Percentiles rank a stretch among this genome's conserved stretches.
Evolutionary conservation across 768 basidiomycete genomes (phyloP).

Genomic region (Phanerodontia chrysosporium): DNA sequence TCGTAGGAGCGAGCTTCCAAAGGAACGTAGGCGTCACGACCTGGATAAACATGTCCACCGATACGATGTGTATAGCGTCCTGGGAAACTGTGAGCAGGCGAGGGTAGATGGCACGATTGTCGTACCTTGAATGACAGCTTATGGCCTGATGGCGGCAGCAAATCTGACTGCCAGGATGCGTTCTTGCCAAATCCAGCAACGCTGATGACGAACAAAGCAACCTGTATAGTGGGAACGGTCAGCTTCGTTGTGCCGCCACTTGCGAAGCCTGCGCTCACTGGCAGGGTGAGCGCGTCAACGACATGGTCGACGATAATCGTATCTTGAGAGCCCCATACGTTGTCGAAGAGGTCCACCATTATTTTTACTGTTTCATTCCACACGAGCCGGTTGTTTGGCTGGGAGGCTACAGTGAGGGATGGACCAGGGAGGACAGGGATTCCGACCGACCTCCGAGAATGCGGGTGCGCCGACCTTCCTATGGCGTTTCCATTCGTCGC

Average conservation of each 20-base stretch:
- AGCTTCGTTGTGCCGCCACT: neutral
- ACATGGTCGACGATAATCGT: slow-evolving; percentile 41
- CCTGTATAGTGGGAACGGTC: slow-evolving; percentile 28
- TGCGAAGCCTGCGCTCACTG: too few species aligned
- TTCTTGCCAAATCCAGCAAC: slow-evolving; percentile 52
- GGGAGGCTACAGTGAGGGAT: neutral
- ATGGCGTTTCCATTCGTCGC: slow-evolving; percentile 62
- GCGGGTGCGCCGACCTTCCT: slow-evolving; percentile 58
- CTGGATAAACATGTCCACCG: slow-evolving; percentile 23
- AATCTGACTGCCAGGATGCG: slow-evolving; percentile 46
- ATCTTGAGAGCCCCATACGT: slow-evolving; percentile 42
- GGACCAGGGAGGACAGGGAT: neutral
- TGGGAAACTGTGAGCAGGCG: too few species aligned
- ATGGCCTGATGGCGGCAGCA: slow-evolving; percentile 38
- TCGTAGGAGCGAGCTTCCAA: slow-evolving; percentile 14
- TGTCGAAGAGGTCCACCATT: slow-evolving; percentile 29
- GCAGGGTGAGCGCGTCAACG: slow-evolving; percentile 26
- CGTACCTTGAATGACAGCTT: slow-evolving; percentile 24
- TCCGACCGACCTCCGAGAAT: slow-evolving; percentile 54
- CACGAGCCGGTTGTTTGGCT: slow-evolving; percentile 39
- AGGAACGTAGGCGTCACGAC: slow-evolving; percentile 23
- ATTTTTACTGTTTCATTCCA: slow-evolving; percentile 34
- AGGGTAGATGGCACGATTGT: neutral
- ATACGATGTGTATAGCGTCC: slow-evolving; percentile 26
- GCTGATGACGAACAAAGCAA: slow-evolving; percentile 51